Evolutionary conservation across 208 protist species (phyloP).

Genomic region (Wallacemonas sp.): DNA sequence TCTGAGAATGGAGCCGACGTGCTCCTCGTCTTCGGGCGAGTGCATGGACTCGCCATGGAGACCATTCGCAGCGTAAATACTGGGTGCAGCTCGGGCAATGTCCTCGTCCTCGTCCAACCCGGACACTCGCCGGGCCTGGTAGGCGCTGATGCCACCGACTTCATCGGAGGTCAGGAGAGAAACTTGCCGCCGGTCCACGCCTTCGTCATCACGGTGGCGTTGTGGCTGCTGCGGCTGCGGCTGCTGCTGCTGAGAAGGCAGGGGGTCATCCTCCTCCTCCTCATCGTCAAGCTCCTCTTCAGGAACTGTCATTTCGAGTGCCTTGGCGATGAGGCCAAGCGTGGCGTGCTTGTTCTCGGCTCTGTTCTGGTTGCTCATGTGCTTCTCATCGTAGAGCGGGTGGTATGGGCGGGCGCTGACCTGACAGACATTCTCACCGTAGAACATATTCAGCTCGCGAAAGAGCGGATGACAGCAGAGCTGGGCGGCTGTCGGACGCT

Average conservation of each 20-base stretch:
- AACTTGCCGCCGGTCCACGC: background rate
- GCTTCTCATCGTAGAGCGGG: constrained; percentile 30
- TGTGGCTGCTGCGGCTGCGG: background rate
- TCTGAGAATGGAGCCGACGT: background rate
- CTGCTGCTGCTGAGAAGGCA: constrained; percentile 6
- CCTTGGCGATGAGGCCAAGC: constrained; percentile 38
- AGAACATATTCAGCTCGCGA: constrained; percentile 58
- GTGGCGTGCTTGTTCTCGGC: constrained; percentile 65
- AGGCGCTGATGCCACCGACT: background rate
- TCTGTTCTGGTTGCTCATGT: constrained; percentile 24
- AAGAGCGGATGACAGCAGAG: constrained; percentile 77
- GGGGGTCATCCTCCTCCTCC: constrained; percentile 2
- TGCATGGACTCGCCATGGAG: background rate
- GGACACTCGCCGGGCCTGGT: background rate
- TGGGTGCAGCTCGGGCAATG: background rate
- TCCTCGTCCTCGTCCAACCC: background rate
- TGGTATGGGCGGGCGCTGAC: constrained; percentile 39
- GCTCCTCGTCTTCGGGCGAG: background rate
- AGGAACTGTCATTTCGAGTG: constrained; percentile 28
- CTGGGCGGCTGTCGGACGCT: constrained; percentile 72
- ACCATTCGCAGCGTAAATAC: background rate
- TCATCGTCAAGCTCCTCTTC: constrained; percentile 15
- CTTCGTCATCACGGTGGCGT: background rate
- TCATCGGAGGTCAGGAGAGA: background rate
- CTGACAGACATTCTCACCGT: constrained; percentile 72